Conservation (phyloP, 1,284 basidiomycete species). For the Naganishia albida region DNA sequence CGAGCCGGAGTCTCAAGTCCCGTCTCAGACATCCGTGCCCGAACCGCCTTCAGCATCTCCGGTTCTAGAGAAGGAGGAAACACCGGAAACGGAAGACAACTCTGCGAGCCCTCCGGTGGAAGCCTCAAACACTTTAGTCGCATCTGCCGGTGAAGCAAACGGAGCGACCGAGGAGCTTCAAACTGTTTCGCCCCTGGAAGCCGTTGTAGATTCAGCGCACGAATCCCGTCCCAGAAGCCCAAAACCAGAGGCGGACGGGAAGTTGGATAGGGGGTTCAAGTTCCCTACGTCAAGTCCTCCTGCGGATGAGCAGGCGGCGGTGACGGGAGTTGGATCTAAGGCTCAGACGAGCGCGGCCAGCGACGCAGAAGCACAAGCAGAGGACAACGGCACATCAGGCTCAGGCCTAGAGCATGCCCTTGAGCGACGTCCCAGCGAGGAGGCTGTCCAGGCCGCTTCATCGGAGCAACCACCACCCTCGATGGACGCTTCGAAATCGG, state of each 20-base stretch:
- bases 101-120: not conserved
- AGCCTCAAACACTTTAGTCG: not conserved
- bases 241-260: constrained; percentile 51
- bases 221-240: constrained; percentile 44
- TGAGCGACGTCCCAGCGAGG: not conserved
- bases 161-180: not conserved
- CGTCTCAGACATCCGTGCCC: not conserved
- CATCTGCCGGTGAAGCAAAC: not conserved
- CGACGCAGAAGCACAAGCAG: not conserved
- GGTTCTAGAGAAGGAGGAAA: not conserved
- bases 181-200: not conserved
- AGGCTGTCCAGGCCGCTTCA: not conserved
- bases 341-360: not conserved
- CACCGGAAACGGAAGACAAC: not conserved
- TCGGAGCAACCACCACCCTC: not conserved
- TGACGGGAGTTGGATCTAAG: not conserved
- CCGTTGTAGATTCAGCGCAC: not conserved
- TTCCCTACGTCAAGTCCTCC: constrained; percentile 42
- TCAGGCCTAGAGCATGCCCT: constrained; percentile 17
- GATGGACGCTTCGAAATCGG: not conserved
- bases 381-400: constrained; percentile 1
- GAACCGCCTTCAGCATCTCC: too few relatives aligned
- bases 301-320: constrained; percentile 1
- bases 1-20: constrained; percentile 19
- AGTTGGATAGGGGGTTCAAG: constrained; percentile 51